phyloP scores from a whole-genome alignment of 805 yeast genomes.

The Komagataella phaffii region DNA sequence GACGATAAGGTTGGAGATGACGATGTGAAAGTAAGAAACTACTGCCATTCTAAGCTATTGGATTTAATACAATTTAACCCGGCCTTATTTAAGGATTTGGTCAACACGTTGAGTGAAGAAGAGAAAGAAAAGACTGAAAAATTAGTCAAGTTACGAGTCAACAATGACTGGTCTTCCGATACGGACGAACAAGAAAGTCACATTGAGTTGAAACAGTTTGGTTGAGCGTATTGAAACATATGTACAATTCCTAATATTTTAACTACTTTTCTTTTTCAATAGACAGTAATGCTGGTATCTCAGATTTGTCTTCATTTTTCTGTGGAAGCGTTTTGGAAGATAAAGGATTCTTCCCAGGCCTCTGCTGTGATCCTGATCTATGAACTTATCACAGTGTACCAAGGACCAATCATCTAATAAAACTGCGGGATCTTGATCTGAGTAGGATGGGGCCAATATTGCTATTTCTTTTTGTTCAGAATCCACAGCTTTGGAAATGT shows the following conservation, averaged over 20 bases:
- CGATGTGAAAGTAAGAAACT: conserved; percentile 15
- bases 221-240: conserved; percentile 4
- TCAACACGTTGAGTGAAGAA: conserved; percentile 21
- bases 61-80: conserved; percentile 31
- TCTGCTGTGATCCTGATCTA: conserved; percentile 37
- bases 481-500: conserved; percentile 38
- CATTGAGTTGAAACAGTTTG: conserved; percentile 41
- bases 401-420: conserved; percentile 30
- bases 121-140: conserved; percentile 29
- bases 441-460: neutral
- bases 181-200: conserved; percentile 16
- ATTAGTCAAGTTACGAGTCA: conserved; percentile 20
- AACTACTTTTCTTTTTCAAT: neutral
- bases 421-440: neutral
- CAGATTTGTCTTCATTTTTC: neutral
- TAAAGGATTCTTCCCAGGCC: conserved; percentile 44
- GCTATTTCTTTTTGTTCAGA: conserved; percentile 26
- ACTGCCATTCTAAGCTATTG: conserved; percentile 32
- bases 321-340: conserved; percentile 22
- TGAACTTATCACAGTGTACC: conserved; percentile 32
- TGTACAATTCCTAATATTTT: neutral
- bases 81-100: conserved; percentile 31
- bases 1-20: conserved; percentile 10
- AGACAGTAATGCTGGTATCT: neutral
- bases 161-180: conserved; percentile 2